These are phyloP conservation scores for Myxozyma mucilagina DNA, from an alignment of 805 yeast genomes.

Conservation along the genomic window DNA sequence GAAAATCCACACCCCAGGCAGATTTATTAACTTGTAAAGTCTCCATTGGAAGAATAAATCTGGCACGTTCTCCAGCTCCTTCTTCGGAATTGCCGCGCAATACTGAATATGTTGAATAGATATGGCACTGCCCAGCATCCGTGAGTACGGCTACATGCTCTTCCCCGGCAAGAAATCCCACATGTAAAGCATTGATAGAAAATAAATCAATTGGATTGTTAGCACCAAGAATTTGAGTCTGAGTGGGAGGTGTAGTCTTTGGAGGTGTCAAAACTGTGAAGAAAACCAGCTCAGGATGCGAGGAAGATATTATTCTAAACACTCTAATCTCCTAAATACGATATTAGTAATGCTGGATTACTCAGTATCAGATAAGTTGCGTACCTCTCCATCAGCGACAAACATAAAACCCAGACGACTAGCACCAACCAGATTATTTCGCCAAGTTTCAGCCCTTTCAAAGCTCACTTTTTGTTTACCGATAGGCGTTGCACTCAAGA, in stretches of 20 bases:
- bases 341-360: background rate
- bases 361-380: no score
- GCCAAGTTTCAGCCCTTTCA: constrained; percentile 18
- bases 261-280: constrained; percentile 18
- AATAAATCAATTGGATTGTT: constrained; percentile 23
- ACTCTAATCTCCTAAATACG: constrained; percentile 12
- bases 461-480: constrained; percentile 14
- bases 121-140: constrained; percentile 24
- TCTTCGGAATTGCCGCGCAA: constrained; percentile 2
- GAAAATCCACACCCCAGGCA: constrained; percentile 28
- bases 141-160: constrained; percentile 27
- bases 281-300: constrained; percentile 14
- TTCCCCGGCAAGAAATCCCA: constrained; percentile 25
- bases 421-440: constrained; percentile 17
- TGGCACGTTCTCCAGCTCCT: constrained; percentile 9
- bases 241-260: constrained; percentile 18
- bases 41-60: constrained; percentile 13
- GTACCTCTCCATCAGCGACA: constrained; percentile 24
- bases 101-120: constrained; percentile 19
- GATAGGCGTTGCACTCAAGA: constrained; percentile 3
- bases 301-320: constrained; percentile 10
- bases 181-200: constrained; percentile 19
- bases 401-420: constrained; percentile 21
- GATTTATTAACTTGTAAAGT: constrained; percentile 23
- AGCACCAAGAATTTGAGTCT: constrained; percentile 23